Evolutionary conservation across 1,284 basidiomycete species (phyloP).

Genomic region (Neotropicomus parvogracilis): DNA sequence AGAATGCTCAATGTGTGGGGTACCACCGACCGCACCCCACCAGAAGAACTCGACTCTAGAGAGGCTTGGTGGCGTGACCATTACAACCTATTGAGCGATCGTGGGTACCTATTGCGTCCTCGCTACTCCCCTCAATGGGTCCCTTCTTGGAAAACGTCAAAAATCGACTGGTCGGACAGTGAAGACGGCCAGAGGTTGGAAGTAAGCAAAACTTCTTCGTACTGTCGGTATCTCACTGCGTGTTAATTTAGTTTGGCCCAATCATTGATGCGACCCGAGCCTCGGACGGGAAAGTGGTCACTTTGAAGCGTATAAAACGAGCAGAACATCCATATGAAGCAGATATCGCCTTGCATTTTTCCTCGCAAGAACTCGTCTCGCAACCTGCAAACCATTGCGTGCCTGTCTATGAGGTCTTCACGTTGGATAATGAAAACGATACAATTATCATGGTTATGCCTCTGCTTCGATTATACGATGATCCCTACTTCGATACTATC

Average conservation of each 20-base stretch:
- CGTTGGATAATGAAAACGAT: constrained; percentile 8
- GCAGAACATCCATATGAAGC: constrained; percentile 1
- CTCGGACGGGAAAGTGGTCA: constrained; percentile 10
- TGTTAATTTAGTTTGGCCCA: constrained; percentile 7
- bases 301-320: constrained; percentile 11
- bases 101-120: constrained; percentile 37
- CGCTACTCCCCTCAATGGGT: constrained; percentile 37
- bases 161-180: neutral
- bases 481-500: neutral
- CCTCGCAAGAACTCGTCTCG: neutral
- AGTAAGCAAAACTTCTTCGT: neutral
- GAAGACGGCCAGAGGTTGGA: constrained; percentile 8
- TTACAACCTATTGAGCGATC: constrained; percentile 25
- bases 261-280: constrained; percentile 11
- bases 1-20: constrained; percentile 1
- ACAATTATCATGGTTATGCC: constrained; percentile 31
- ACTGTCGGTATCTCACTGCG: neutral
- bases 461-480: constrained; percentile 14
- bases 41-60: constrained; percentile 13
- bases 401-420: constrained; percentile 17
- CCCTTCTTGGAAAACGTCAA: constrained; percentile 34
- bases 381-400: neutral
- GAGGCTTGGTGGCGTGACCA: constrained; percentile 16
- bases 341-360: constrained; percentile 4
- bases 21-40: neutral